These are phyloP conservation scores for Salix brachista DNA, from an alignment of 345 rosid species.

Conservation along the genomic window DNA sequence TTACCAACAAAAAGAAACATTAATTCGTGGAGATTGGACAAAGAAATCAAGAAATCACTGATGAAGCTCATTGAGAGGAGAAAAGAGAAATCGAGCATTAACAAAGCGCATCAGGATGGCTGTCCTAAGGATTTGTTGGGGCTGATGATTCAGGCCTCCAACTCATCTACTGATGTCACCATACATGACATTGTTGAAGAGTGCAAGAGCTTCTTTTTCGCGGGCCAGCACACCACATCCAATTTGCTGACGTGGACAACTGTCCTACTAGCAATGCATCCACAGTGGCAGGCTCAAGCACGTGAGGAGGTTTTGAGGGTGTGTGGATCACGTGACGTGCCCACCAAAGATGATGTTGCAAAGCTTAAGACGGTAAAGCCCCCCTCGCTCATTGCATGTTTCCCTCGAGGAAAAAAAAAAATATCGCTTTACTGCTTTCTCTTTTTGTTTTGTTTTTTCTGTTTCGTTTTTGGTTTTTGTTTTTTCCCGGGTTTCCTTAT, in stretches of 20 bases:
- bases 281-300: slow-evolving; percentile 60
- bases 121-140: slow-evolving; percentile 25
- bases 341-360: slow-evolving; percentile 38
- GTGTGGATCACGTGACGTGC: slow-evolving; percentile 49
- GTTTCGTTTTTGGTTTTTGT: too few species aligned
- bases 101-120: not conserved
- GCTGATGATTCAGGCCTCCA: slow-evolving; percentile 28
- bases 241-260: slow-evolving; percentile 61
- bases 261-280: slow-evolving; percentile 48
- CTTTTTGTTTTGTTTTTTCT: too few species aligned
- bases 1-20: slow-evolving; percentile 24
- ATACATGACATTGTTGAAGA: slow-evolving; percentile 47
- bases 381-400: not conserved
- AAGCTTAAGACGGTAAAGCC: slow-evolving; percentile 31
- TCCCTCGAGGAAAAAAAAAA: too few species aligned
- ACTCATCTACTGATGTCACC: slow-evolving; percentile 37
- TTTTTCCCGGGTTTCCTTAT: not conserved
- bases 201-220: slow-evolving; percentile 62
- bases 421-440: not conserved
- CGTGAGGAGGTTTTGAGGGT: slow-evolving; percentile 58
- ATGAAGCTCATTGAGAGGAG: slow-evolving; percentile 19
- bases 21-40: slow-evolving; percentile 30
- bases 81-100: not conserved
- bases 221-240: slow-evolving; percentile 73
- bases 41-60: slow-evolving; percentile 18